Evolutionary conservation across 1,284 basidiomycete species (phyloP).

Genomic region (Ustilago lituana): DNA sequence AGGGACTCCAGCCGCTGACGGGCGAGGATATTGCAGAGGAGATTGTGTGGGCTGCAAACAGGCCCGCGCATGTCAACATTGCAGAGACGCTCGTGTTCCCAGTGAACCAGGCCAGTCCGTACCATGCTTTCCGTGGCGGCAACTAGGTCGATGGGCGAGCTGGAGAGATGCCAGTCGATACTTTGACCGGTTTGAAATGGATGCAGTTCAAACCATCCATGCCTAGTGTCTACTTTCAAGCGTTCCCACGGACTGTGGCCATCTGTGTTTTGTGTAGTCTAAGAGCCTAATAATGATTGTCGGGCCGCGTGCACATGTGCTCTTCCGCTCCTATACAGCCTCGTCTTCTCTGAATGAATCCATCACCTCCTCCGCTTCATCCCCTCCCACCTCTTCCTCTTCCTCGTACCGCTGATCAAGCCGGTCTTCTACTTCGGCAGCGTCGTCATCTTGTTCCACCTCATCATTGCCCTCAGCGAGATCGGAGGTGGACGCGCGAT

Average conservation of each 20-base stretch:
- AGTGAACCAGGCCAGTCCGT: conserved; percentile 62
- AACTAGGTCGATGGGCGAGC: not conserved
- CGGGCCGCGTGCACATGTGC: no score
- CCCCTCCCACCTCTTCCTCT: conserved; percentile 1
- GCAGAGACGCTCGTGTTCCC: conserved; percentile 60
- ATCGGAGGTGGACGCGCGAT: not conserved
- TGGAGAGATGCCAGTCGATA: no score
- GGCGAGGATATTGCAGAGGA: conserved; percentile 78
- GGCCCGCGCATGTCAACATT: conserved; percentile 69
- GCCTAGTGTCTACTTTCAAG: no score
- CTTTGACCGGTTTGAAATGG: not conserved
- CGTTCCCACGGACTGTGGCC: no score
- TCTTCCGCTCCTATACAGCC: no score
- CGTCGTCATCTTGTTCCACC: conserved; percentile 6
- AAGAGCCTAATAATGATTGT: no score
- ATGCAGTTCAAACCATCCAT: no score
- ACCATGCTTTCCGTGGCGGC: conserved; percentile 49
- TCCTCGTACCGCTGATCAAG: conserved; percentile 9
- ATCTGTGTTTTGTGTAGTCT: no score
- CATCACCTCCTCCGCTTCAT: conserved; percentile 20
- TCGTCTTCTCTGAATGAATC: conserved; percentile 21
- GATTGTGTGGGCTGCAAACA: conserved; percentile 92
- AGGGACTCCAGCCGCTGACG: conserved; percentile 60
- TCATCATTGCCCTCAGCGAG: not conserved
- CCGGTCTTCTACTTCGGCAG: no score